Evolutionary conservation across 257 asterid species (phyloP).

Genomic region (Nicotiana sylvestris): DNA sequence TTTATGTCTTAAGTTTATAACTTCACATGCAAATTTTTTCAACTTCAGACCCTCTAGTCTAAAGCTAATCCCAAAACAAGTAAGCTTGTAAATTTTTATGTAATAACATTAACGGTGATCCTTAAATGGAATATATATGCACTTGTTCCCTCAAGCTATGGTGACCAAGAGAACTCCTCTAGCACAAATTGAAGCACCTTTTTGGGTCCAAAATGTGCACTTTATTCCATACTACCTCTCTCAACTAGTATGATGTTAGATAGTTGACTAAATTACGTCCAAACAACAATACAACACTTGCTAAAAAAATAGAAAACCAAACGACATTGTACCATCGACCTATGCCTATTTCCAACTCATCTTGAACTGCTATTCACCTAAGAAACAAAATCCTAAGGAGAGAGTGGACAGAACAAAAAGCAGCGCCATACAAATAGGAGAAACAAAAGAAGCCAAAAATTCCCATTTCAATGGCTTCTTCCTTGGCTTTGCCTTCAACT

Average conservation of each 20-base stretch:
- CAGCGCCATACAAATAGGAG: neutral
- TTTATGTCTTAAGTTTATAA: too few relatives aligned
- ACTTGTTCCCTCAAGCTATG: neutral
- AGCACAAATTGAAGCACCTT: neutral
- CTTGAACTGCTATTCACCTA: neutral
- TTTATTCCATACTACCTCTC: neutral
- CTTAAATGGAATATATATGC: too few relatives aligned
- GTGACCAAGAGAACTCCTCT: neutral
- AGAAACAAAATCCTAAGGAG: neutral
- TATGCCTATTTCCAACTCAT: neutral
- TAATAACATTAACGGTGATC: too few relatives aligned
- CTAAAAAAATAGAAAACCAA: neutral
- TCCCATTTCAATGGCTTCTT: conserved; percentile 32
- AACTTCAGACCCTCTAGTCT: neutral
- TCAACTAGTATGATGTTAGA: neutral
- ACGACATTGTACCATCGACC: neutral
- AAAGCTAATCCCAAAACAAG: neutral
- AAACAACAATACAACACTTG: neutral
- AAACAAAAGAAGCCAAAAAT: neutral
- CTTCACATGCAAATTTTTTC: too few relatives aligned
- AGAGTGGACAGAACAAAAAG: neutral
- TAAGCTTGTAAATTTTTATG: too few relatives aligned
- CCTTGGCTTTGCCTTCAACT: conserved; percentile 36
- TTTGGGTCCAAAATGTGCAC: neutral
- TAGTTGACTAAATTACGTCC: neutral